Evolutionary conservation across 2,329 filamentous ascomycete genomes (phyloP), one percentile per base, ranked within the genome.

Genomic region (Sporothrix euskadiensis): DNA sequence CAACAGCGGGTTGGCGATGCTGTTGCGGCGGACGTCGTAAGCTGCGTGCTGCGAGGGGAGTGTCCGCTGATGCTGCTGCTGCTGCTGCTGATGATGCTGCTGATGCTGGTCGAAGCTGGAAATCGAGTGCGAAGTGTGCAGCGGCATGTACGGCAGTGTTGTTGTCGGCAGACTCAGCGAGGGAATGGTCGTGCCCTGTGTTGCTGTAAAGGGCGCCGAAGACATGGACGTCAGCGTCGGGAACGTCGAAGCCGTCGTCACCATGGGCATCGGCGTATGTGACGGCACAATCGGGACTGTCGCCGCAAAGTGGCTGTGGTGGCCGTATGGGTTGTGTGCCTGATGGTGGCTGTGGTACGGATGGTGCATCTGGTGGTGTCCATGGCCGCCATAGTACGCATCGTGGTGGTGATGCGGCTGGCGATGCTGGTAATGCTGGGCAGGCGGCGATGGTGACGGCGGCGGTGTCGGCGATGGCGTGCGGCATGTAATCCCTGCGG

Each of bases 401-500:
- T 61, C 32, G 5, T 47, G 61, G n/a, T 66, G 57, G 3, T 41
- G 57, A 8, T 49, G 61, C 39, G 47, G 65, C 16, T 61, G 44
- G 2, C 49, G 39, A 12, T 49, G 71, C 1, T 9, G 52, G 7
- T 61, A 30, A 26, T 44, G 57, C n/a, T 35, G 57, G 47, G 9
- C 22, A 1, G 44, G 10, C 19, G 59, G 4, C 8, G 73, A 52
- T 7, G 30, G 73, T 71, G 12, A 73, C 49, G 69, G 73, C 71
- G 73, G 39, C 10, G 75, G 73, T 9, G 69, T 56, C 26, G 77
- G 77, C 10, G 77, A 76, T 1, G 78, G 78, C 32, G 78, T 79
- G 32, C 75, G 75, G 76, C 77, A 78, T 49, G 74, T 75, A 65
- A 79, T 79, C 12, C 78, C 77, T 0, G 74, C 69, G 0, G 69